A percentile compares a stretch with the other conserved stretches of the same genome.
phyloP scores from a whole-genome alignment of 176 grass and related monocot genomes.

The Poa pratensis region DNA sequence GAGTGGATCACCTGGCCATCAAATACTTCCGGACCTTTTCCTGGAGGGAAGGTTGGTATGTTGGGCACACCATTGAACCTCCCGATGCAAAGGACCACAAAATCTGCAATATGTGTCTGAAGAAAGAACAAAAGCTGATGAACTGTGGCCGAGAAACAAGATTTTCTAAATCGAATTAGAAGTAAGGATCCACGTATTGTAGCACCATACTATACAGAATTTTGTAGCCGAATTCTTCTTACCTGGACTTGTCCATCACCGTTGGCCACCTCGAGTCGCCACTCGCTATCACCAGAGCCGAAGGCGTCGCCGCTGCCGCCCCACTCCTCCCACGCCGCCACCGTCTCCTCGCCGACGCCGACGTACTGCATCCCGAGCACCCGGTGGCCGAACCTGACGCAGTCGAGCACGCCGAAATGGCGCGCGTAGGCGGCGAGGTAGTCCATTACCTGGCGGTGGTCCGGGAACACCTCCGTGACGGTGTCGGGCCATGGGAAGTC shows the following conservation, averaged over 20 bases:
- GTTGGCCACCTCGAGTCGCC: slow-evolving; percentile 35
- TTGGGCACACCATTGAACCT: slow-evolving; percentile 59
- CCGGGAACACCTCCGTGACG: slow-evolving; percentile 43
- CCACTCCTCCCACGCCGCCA: slow-evolving; percentile 55
- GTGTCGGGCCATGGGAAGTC: slow-evolving; percentile 66
- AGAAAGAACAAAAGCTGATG: background rate
- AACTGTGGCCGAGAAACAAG: too few relatives aligned
- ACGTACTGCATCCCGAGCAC: slow-evolving; percentile 43
- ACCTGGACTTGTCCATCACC: slow-evolving; percentile 15
- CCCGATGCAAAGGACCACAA: slow-evolving; percentile 62
- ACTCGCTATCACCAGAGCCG: slow-evolving; percentile 39
- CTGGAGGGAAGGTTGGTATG: slow-evolving; percentile 46
- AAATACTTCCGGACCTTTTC: slow-evolving; percentile 56
- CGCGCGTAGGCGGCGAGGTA: slow-evolving; percentile 51
- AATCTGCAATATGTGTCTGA: slow-evolving; percentile 50
- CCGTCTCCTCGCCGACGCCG: slow-evolving; percentile 14
- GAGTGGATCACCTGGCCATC: slow-evolving; percentile 50
- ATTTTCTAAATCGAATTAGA: too few relatives aligned
- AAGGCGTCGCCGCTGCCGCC: slow-evolving; percentile 67
- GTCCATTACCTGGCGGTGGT: slow-evolving; percentile 55
- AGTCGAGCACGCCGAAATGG: slow-evolving; percentile 58
- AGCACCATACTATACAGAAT: too few relatives aligned
- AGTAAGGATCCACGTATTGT: too few relatives aligned
- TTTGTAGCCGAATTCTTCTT: background rate
- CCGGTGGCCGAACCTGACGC: slow-evolving; percentile 54